These are phyloP conservation scores for Tuber magnatum DNA, from an alignment of 495 filamentous ascomycete species.

Conservation along the genomic window DNA sequence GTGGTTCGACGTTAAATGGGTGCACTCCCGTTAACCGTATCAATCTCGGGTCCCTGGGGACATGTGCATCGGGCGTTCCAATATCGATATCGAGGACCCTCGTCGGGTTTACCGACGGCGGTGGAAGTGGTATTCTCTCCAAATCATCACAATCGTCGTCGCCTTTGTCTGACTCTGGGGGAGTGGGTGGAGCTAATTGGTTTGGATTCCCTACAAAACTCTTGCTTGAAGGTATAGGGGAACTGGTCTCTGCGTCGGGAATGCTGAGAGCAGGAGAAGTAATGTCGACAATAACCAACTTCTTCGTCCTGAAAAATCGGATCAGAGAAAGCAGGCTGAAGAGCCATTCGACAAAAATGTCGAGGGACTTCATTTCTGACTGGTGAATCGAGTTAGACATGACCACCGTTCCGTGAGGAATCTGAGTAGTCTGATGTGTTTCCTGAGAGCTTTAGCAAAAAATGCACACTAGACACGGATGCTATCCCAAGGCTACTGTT, in stretches of 20 bases:
- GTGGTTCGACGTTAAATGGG: conserved; percentile 91
- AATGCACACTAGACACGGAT: not conserved
- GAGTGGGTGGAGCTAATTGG: conserved; percentile 26
- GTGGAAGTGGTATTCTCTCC: conserved; percentile 57
- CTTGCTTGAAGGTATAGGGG: not conserved
- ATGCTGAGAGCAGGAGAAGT: not conserved
- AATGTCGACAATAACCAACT: not conserved
- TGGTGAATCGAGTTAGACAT: not conserved
- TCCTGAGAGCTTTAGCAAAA: not conserved
- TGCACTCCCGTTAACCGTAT: conserved; percentile 87
- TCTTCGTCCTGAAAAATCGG: conserved; percentile 1
- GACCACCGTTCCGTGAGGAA: not conserved
- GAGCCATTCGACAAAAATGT: conserved; percentile 10
- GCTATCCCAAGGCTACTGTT: not conserved
- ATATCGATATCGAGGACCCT: conserved; percentile 66
- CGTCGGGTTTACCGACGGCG: conserved; percentile 55
- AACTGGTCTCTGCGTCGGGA: not conserved
- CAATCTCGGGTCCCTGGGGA: conserved; percentile 76
- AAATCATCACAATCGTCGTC: conserved; percentile 41
- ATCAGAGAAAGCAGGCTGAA: conserved; percentile 10
- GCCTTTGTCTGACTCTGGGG: conserved; percentile 29
- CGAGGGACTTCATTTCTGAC: conserved; percentile 5
- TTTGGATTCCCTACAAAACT: not conserved
- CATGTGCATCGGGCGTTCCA: conserved; percentile 76
- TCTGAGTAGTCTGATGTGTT: not conserved